Base-by-base conservation (phyloP, 345 rosid species). In the rapeseed (Brassica napus) region DNA sequence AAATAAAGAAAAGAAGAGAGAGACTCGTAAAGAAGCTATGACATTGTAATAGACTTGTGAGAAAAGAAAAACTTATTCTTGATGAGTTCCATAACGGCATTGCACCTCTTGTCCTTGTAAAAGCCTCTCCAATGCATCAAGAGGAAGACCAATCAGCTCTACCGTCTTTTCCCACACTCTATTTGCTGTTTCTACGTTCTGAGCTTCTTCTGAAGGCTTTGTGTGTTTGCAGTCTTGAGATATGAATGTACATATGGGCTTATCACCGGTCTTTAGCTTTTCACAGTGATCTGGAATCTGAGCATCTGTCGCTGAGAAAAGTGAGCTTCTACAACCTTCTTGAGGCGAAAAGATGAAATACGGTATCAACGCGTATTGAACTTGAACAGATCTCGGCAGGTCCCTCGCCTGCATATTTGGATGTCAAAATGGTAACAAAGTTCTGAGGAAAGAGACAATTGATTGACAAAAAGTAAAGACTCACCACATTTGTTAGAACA, bases 161-260 rank as follows among this genome's bases (percentile, higher is more conserved):
- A 94, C 37, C 12, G 98, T 91, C 88, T 92, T 92, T 73, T 92
- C 94, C 98, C 97, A 94, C 32, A 94, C 88, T 82, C 57, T 72
- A 8, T 84, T 64, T 3, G 93, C 82, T 35, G 91, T 90, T 61
- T 86, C 93, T 0, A 85, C 39, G 73, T 83, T 89, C 79, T 92
- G 97, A 12, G 98, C 89, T 83, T 92, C 98, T 85, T 94, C 94
- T 0, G 98, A 92, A 81, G 97, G 92, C 80, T 88, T 91, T 65
- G 88, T 52, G 6, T 90, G 94, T 54, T 87, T 87, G 78, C 97
- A 92, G 35, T 90, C 91, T 71, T 91, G 94, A 72, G 97, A 86
- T 78, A 94, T 86, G 79, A 85, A 92, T 14, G 97, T 84, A 79
- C 94, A 91, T 54, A 85, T 90, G 57, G 97, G 87, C 86, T 89